Evolutionary conservation across 495 filamentous ascomycete genomes (phyloP), one percentile per base, ranked within the genome.

Genomic region (Paragyromitra xinjiangensis): DNA sequence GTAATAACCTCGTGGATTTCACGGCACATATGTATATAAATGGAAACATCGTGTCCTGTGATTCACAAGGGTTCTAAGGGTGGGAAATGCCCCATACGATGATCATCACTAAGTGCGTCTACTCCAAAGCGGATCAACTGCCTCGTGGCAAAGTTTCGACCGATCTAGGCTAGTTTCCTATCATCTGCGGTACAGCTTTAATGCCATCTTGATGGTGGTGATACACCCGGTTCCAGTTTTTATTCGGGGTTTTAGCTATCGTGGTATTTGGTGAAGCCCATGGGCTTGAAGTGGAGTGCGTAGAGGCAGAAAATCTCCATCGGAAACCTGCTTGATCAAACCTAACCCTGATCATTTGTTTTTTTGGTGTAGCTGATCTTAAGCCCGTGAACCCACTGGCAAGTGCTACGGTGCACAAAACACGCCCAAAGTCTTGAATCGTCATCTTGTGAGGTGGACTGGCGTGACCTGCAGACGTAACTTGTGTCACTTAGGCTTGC

Each of bases 91-190:
- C 19, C n/a, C 19, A 50, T 66, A 50, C 50, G 61, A 73, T 65
- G 69, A 73, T 64, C 67, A 76, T 64, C 58, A 42, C 61, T 59
- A 77, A 71, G 59, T 64, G 59, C 29, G 59, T 59, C 68, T 76
- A 65, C 53, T 22, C 34, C 59, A 76, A 44, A 76, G 53, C 48
- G 1, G 63, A 59, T 45, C 62, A 45, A 69, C 42, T 59, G 55
- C 64, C 48, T 66, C 69, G 74, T 77, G 69, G 74, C 69, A 71
- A 70, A 42, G 29, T 62, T 44, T 59, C 42, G 44, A 51, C 69
- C 61, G 65, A 65, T 65, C 5, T 64, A 16, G 69, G 24, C 68
- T 71, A 70, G 55, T 42, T 45, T n/a, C 40, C 44, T 39, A 50
- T 50, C 26, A 3, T 22, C n/a, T 12, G 56, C 55, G 56, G 55